Base-by-base conservation (phyloP, 208 protist species). In the Angomonas deanei region DNA sequence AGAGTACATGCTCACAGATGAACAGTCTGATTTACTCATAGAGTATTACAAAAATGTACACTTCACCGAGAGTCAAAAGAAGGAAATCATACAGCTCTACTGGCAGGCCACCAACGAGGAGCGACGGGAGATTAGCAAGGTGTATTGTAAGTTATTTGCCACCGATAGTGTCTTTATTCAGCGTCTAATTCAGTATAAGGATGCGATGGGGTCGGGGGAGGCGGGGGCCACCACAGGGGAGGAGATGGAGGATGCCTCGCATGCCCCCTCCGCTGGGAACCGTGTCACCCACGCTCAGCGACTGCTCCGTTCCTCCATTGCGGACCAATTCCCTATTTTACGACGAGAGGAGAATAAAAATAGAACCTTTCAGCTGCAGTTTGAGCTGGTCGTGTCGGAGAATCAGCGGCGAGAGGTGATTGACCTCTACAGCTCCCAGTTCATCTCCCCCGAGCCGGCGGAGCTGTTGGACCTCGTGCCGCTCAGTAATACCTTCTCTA, bases 371-470 rank as follows among this genome's bases (percentile, higher is more conserved):
- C 42, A 73, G 5, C 38, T 94, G 15, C 68, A 63, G 6, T 94
- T 94, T 68, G 78, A 70, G 5, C 68, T 91, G 21, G 88, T 91
- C n/a, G 53, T 64, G 56, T 74, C 68, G 0, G 85, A 88, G 53
- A 48, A 54, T 61, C 72, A 80, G 24, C 84, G 85, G 17, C 68
- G 70, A 38, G 83, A 81, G 64, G 82, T 86, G 36, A 74, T 89
- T 15, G 81, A 91, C 42, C 69, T 94, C n/a, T 94, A 91, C 74
- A 73, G 80, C 26, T 77, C 80, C 11, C 88, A 94, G 69, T 94
- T 94, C 56, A 61, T 79, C 31, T 73, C 84, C 59, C 88, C 88
- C n/a, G 85, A 92, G 59, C 85, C 78, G 27, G 71, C 73, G 24
- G 83, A 92, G 62, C 47, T 94, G 34, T 70, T 87, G 49, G 57